A percentile compares a stretch with the other conserved stretches of the same genome.
Evolutionary conservation across 345 rosid genomes (phyloP).

Genomic region (Gossypium thurberi): DNA sequence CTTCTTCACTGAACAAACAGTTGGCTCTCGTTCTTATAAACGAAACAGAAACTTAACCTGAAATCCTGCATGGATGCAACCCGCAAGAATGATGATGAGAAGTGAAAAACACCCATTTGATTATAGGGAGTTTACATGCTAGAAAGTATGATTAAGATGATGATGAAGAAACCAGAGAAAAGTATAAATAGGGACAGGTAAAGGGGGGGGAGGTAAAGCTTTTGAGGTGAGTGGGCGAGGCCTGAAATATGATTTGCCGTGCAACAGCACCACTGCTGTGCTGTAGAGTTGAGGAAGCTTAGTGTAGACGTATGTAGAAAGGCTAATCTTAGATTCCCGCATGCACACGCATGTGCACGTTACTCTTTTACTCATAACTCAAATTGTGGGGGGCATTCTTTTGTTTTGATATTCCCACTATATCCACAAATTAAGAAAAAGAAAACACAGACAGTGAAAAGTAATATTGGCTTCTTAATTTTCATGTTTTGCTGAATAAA

Average conservation of each 20-base stretch:
- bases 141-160: background rate
- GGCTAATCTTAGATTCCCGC: constrained; percentile 30
- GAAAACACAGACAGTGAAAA: too few species aligned
- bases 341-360: constrained; percentile 18
- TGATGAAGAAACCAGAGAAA: background rate
- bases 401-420: constrained; percentile 26
- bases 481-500: background rate
- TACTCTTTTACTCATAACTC: constrained; percentile 7
- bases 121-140: background rate
- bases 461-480: background rate
- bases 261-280: background rate
- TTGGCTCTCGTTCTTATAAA: background rate
- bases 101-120: background rate
- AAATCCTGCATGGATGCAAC: background rate
- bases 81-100: background rate
- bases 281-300: background rate
- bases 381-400: background rate
- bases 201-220: background rate
- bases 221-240: background rate
- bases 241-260: background rate
- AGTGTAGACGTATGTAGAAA: background rate
- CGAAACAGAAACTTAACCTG: background rate
- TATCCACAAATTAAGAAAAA: background rate
- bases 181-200: background rate
- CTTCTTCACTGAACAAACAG: background rate